A percentile compares a stretch with the other conserved stretches of the same genome.
Evolutionary conservation across 73 alveolate species (phyloP).

Genomic region (Paramecium sexaurelia): DNA sequence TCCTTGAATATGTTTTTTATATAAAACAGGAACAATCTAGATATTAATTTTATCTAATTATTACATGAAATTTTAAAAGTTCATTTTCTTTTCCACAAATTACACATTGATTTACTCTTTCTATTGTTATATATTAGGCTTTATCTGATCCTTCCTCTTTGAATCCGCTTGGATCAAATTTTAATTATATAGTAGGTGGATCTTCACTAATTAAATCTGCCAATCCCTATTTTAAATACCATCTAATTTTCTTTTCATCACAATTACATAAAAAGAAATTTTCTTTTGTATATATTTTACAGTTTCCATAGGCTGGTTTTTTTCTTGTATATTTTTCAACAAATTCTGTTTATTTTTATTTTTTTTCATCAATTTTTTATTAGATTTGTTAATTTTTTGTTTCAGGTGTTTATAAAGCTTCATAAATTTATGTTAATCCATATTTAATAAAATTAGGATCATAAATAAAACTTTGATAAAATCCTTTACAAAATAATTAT

Average conservation of each 20-base stretch:
- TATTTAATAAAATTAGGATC: neutral
- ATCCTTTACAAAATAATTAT: slow-evolving; percentile 7
- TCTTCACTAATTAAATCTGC: slow-evolving; percentile 56
- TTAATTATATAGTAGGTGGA: slow-evolving; percentile 39
- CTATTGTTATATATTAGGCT: slow-evolving; percentile 37
- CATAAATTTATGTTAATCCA: neutral
- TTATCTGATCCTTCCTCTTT: slow-evolving; percentile 47
- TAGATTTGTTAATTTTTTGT: neutral
- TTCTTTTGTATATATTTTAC: slow-evolving; percentile 49
- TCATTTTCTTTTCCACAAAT: slow-evolving; percentile 63
- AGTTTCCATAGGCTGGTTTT: slow-evolving; percentile 64
- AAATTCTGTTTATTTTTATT: slow-evolving; percentile 40
- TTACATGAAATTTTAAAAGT: slow-evolving; percentile 61
- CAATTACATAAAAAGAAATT: slow-evolving; percentile 54
- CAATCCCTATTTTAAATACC: slow-evolving; percentile 55
- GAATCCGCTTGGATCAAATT: slow-evolving; percentile 63
- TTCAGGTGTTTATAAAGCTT: neutral
- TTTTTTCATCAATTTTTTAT: slow-evolving; percentile 40
- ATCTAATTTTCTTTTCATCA: slow-evolving; percentile 64
- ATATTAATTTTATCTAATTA: neutral
- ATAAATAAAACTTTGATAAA: neutral
- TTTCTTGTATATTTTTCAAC: slow-evolving; percentile 55
- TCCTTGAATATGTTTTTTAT: slow-evolving; percentile 48
- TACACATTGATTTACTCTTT: slow-evolving; percentile 66
- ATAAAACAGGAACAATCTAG: slow-evolving; percentile 58